Evolutionary conservation across 176 grass and related monocot species (phyloP).

Genomic region (Pontederia crassipes): DNA sequence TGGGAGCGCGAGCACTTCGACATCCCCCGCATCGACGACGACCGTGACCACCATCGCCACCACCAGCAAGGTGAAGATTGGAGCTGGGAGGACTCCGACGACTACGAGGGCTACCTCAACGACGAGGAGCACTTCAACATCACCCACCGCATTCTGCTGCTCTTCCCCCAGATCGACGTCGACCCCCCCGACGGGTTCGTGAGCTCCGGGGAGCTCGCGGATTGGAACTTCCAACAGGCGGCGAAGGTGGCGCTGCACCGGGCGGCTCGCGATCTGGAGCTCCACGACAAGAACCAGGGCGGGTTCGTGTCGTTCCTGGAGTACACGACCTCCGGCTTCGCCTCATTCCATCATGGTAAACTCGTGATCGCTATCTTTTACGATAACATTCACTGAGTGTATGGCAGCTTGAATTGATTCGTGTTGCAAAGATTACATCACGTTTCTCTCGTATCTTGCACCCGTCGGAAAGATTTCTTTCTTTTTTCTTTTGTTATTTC

Average conservation of each 20-base stretch:
- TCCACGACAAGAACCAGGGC: slow-evolving; percentile 77
- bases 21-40: slow-evolving; percentile 26
- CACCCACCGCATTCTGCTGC: slow-evolving; percentile 48
- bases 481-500: too few species aligned
- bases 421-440: too few species aligned
- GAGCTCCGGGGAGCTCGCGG: slow-evolving; percentile 48
- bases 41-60: slow-evolving; percentile 45
- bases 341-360: slow-evolving; percentile 60
- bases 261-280: slow-evolving; percentile 59
- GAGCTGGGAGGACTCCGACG: slow-evolving; percentile 37
- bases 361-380: slow-evolving; percentile 1
- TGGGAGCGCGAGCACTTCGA: slow-evolving; percentile 73
- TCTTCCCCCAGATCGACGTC: slow-evolving; percentile 81
- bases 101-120: slow-evolving; percentile 62
- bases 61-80: slow-evolving; percentile 79
- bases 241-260: slow-evolving; percentile 57
- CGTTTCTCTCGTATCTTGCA: too few species aligned
- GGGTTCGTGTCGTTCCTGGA: slow-evolving; percentile 61
- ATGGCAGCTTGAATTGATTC: slow-evolving; percentile 1
- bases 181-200: slow-evolving; percentile 52
- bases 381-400: too few species aligned
- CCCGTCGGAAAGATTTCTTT: too few species aligned
- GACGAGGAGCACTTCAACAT: slow-evolving; percentile 60
- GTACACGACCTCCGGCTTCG: slow-evolving; percentile 75
- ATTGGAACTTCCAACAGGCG: slow-evolving; percentile 65